Conservation (phyloP, 2,329 filamentous ascomycete species). For the Dactylellina cionopaga region DNA sequence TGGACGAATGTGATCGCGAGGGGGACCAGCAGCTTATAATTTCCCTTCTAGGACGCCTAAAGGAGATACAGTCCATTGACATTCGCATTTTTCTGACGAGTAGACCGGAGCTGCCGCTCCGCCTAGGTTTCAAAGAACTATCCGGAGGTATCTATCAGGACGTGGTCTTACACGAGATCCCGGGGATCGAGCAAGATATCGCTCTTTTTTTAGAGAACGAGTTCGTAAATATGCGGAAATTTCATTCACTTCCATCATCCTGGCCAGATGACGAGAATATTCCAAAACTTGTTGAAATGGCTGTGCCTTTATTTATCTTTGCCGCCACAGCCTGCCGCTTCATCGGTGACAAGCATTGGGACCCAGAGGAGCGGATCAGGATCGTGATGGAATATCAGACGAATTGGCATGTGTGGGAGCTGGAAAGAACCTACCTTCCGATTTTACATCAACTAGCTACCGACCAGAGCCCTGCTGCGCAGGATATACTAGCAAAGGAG, state of each 20-base stretch:
- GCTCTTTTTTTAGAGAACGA: slow-evolving; percentile 52
- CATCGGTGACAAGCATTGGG: slow-evolving; percentile 29
- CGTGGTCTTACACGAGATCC: slow-evolving; percentile 36
- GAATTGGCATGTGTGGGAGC: not conserved
- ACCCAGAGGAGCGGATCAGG: slow-evolving; percentile 9
- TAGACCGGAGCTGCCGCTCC: slow-evolving; percentile 54
- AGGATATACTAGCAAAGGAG: not conserved
- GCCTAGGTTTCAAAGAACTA: slow-evolving; percentile 51
- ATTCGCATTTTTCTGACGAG: slow-evolving; percentile 55
- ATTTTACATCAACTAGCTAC: slow-evolving; percentile 5
- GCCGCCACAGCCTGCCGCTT: slow-evolving; percentile 57
- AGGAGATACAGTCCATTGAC: slow-evolving; percentile 30
- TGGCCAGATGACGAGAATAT: slow-evolving; percentile 53
- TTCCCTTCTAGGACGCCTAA: too few species aligned
- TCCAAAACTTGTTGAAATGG: slow-evolving; percentile 49
- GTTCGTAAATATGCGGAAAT: slow-evolving; percentile 46
- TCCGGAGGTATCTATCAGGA: slow-evolving; percentile 32
- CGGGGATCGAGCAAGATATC: slow-evolving; percentile 57
- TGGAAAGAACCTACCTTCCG: slow-evolving; percentile 6
- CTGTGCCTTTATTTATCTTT: slow-evolving; percentile 57
- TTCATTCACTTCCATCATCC: not conserved
- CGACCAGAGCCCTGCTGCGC: not conserved
- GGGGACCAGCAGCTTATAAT: too few species aligned
- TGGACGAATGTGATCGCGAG: too few species aligned
- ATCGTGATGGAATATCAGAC: not conserved